Evolutionary conservation across 2,329 filamentous ascomycete genomes (phyloP), one percentile per base, ranked within the genome.

Genomic region (Ophiostoma perfectum): DNA sequence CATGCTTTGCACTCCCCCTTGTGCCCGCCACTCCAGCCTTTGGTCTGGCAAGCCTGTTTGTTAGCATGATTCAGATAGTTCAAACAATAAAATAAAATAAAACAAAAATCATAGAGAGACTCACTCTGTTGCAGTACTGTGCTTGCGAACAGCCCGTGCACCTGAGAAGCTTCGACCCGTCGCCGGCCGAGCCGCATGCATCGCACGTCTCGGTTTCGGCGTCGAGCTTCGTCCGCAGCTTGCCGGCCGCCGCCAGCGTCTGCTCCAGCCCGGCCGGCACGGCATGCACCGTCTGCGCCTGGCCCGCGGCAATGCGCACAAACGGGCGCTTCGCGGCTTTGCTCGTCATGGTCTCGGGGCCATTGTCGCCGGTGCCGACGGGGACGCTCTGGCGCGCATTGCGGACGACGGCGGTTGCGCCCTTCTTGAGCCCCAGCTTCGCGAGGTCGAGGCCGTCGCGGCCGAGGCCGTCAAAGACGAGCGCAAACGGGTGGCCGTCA

Each of bases 71-170:
- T 41, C 4, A 44, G 14, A 36, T 4, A n/a, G 27, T 27, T 27
- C 27, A 27, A 27, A 1, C 38, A 4, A 47, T 39, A 16, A 14
- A 64, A 14, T 14, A 11, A 27, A n/a, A 36, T 47, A 12, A 27
- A 27, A 38, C 2, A 39, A 9, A 12, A 5, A 36, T n/a, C n/a
- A 18, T 18, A 42, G 44, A 14, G 16, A 41, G 12, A 64, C 68
- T 16, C 39, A 82, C 81, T 78, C 81, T 81, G 39, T 78, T 75
- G 69, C 81, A 83, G 73, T 83, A 83, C 69, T 75, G 75, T n/a
- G 76, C 78, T 70, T 76, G 76, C 38, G 76, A 77, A 71, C 81
- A 83, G 8, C 79, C 80, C 11, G 78, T 80, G 71, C 81, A 83
- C 72, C 74, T 78, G 73, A 74, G 77, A 71, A 80, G 67, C 67